Evolutionary conservation across 352 stramenopile genomes (phyloP).

Genomic region (Pythium brachiatum): DNA sequence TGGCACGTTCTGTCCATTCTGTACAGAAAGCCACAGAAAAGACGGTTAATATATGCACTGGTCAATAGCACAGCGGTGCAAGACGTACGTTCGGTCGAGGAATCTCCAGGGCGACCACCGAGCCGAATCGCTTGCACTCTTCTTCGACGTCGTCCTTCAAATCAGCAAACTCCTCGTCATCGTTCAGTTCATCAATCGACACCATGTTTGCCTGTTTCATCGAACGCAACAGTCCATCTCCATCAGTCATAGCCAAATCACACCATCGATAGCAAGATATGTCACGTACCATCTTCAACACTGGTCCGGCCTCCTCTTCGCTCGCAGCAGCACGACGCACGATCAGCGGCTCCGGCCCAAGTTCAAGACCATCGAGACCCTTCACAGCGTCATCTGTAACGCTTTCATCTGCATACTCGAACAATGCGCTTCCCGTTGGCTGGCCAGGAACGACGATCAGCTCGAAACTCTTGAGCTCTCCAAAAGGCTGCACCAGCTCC

Average conservation of each 20-base stretch:
- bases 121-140: constrained; percentile 87
- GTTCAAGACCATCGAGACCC: constrained; percentile 75
- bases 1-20: constrained; percentile 57
- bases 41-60: neutral
- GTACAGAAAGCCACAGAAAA: neutral
- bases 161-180: constrained; percentile 87
- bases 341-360: constrained; percentile 62
- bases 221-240: constrained; percentile 4
- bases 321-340: constrained; percentile 54
- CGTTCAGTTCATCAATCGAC: constrained; percentile 73
- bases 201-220: constrained; percentile 82
- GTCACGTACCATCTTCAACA: constrained; percentile 65
- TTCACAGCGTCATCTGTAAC: constrained; percentile 60
- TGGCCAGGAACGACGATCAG: constrained; percentile 53
- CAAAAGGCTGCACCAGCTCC: constrained; percentile 85
- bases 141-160: constrained; percentile 88
- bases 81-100: constrained; percentile 70
- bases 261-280: neutral
- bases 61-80: neutral
- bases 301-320: constrained; percentile 46
- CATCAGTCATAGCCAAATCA: neutral
- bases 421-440: constrained; percentile 69
- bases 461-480: constrained; percentile 60
- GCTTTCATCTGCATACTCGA: constrained; percentile 71
- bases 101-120: constrained; percentile 67